Evolutionary conservation across 1,284 basidiomycete species (phyloP).

Genomic region (Thelephora terrestris): DNA sequence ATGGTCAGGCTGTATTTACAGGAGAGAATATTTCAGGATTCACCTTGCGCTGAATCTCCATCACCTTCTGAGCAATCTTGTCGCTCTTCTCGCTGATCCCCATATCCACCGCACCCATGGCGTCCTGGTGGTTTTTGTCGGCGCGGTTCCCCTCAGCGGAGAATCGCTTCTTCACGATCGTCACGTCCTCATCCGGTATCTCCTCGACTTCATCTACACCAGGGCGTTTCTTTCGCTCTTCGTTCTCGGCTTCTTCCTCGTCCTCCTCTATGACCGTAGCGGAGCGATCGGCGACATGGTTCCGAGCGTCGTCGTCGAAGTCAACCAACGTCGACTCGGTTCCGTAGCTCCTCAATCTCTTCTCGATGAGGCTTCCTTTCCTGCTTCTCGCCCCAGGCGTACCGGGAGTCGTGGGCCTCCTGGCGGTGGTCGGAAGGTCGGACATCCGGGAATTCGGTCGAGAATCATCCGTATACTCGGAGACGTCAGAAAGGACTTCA

Average conservation of each 20-base stretch:
- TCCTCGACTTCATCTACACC: conserved; percentile 23
- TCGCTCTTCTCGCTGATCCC: conserved; percentile 76
- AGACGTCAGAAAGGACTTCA: conserved; percentile 48
- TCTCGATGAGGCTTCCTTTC: neutral
- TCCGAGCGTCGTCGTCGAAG: conserved; percentile 26
- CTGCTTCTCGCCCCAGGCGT: conserved; percentile 30
- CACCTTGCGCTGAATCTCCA: conserved; percentile 78
- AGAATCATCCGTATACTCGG: conserved; percentile 48
- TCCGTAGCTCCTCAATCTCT: conserved; percentile 47
- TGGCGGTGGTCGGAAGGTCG: conserved; percentile 4
- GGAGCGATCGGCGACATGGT: conserved; percentile 27
- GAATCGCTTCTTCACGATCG: conserved; percentile 56
- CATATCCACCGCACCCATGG: conserved; percentile 73
- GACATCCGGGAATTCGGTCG: conserved; percentile 35
- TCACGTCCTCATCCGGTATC: conserved; percentile 38
- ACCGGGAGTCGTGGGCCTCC: conserved; percentile 27
- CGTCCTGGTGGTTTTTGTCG: conserved; percentile 40
- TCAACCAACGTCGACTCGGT: conserved; percentile 72
- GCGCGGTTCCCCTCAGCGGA: conserved; percentile 51
- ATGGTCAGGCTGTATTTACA: neutral
- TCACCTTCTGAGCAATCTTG: conserved; percentile 71
- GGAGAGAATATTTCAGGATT: conserved; percentile 8
- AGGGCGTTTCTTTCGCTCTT: conserved; percentile 6
- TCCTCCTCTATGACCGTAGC: conserved; percentile 45
- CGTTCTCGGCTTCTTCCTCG: conserved; percentile 30